phyloP scores from a whole-genome alignment of 352 stramenopile species.

The Phytophthora brassicae region DNA sequence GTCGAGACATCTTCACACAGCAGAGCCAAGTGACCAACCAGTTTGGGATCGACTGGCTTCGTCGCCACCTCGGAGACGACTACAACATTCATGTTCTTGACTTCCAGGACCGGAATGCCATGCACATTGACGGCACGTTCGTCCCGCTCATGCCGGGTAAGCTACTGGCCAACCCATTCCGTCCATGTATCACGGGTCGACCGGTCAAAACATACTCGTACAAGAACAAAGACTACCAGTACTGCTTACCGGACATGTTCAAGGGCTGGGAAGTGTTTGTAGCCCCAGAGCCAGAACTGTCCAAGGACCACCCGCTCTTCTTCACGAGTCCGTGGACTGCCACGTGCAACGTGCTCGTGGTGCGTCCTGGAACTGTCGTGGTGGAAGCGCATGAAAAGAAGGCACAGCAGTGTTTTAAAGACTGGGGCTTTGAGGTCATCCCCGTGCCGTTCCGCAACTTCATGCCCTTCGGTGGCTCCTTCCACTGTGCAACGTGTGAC shows the following conservation, averaged over 20 bases:
- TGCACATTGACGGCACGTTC: constrained; percentile 92
- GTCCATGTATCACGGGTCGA: constrained; percentile 84
- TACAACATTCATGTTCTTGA: constrained; percentile 89
- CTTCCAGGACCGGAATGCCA: constrained; percentile 91
- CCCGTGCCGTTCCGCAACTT: constrained; percentile 90
- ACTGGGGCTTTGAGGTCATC: constrained; percentile 89
- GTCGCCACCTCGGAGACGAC: constrained; percentile 81
- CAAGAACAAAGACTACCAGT: constrained; percentile 88
- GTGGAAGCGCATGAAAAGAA: constrained; percentile 86
- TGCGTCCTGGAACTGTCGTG: constrained; percentile 79
- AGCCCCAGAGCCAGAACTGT: constrained; percentile 80
- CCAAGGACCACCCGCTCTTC: constrained; percentile 79
- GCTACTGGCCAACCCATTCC: constrained; percentile 84
- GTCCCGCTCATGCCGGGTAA: constrained; percentile 86
- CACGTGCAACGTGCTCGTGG: constrained; percentile 89
- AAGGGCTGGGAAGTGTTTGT: constrained; percentile 91
- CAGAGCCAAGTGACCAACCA: constrained; percentile 90
- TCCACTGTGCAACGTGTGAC: constrained; percentile 89
- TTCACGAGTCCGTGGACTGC: constrained; percentile 91
- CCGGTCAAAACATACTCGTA: constrained; percentile 89
- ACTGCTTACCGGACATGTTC: constrained; percentile 89
- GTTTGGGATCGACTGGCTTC: constrained; percentile 91
- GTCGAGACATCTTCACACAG: constrained; percentile 89
- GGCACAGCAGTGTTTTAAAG: constrained; percentile 81
- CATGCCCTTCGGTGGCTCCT: constrained; percentile 89